Base-by-base conservation (phyloP, 768 basidiomycete genomes). In the Pholiota conissans region DNA sequence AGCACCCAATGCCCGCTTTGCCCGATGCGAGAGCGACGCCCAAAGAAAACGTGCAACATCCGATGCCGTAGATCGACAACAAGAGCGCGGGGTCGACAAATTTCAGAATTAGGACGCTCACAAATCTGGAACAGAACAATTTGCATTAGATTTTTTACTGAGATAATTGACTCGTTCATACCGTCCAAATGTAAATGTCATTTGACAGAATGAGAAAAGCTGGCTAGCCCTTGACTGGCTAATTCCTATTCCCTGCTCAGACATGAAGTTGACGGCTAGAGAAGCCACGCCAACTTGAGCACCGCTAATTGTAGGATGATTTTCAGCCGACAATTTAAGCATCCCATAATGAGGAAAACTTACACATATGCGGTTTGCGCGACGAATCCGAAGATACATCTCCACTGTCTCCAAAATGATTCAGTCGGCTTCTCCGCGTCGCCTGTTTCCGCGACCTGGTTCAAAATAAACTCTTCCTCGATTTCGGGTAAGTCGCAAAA, bases 401-500 rank as follows among this genome's bases (percentile, higher is more conserved):
- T 81, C 62, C 82, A 85, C 62, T 91, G 89, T 70, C 79, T 86
- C 75, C 79, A 80, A 72, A 91, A 89, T 3, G 89, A 73, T 52
- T 83, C 80, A 18, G 74, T 69, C 35, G 79, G 76, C 5, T 67
- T 67, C 22, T 71, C 70, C 11, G 75, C 61, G 7, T 79, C 81
- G 26, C 65, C 76, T 5, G 67, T 69, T 52, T 75, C 34, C 20
- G 39, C 69, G 47, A 84, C 74, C 58, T 86, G 79, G 72, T 16
- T 77, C 71, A 30, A 84, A 74, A n/a, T 47, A 26, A 82, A 84
- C 52, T 85, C 86, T 65, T 88, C 85, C 2, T 84, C 84, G 56
- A 89, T 87, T 66, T 90, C 88, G 2, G 87, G 88, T 16, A 90
- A 74, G 49, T 80, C 65, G 67, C 84, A 84, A 68, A 89, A 87